Base-by-base conservation (phyloP, 2,329 filamentous ascomycete species). In the Trichoderma sp. region DNA sequence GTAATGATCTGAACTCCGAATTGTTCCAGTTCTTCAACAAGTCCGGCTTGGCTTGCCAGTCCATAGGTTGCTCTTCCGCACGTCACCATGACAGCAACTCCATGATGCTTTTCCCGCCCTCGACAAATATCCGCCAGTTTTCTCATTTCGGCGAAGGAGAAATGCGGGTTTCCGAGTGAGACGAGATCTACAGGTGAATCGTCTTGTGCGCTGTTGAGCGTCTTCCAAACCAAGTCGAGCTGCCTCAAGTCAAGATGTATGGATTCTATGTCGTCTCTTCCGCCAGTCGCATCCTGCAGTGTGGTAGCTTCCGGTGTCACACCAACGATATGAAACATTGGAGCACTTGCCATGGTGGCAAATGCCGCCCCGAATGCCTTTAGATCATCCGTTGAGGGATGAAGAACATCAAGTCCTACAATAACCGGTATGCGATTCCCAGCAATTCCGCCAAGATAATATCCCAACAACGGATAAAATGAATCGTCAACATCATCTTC, bases 281-380 rank as follows among this genome's bases (percentile, higher is more conserved):
- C 18, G 1, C 75, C 75, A 16, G 77, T 64, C 1, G 74, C 77
- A 1, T 76, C 74, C 9, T 75, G 60, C 12, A 68, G 71, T 1
- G 71, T 71, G 21, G 38, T 41, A 33, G 83, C 83, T 76, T 87
- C 86, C 0, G 84, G 83, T 0, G 85, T 87, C 2, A 86, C 74
- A 0, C 83, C 85, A 0, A 76, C 75, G 2, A 87, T 84, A 60
- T 87, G 86, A 69, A 87, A 87, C 85, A 87, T 87, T 0, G 85
- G 81, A 0, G 86, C 84, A 12, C 81, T 83, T 0, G 85, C 82
- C 1, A 80, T 82, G 0, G 85, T 87, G 0, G 85, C 86, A 76
- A 87, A 87, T 0, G 85, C 85, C 0, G 85, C 85, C 0, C 85
- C 83, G 62, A 87, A 87, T 0, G 85, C 84, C 77, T 87, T 87